phyloP scores from a whole-genome alignment of 768 basidiomycete species.

The Sporobolomyces pararoseus region DNA sequence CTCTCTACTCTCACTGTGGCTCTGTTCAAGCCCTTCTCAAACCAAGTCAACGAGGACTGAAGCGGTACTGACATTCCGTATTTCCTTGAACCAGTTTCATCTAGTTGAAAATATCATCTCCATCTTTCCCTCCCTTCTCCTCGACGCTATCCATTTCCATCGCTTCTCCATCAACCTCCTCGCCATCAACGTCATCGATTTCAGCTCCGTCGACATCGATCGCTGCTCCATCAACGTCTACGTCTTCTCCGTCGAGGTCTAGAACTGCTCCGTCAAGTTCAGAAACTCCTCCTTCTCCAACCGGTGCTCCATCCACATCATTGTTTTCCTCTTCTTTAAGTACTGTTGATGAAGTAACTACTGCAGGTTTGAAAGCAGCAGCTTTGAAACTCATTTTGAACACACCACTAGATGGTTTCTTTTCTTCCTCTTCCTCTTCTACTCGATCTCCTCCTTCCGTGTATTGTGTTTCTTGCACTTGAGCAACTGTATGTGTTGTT shows the following conservation, averaged over 20 bases:
- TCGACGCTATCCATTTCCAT: conserved; percentile 32
- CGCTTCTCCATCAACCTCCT: conserved; percentile 27
- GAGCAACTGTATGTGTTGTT: too few relatives aligned
- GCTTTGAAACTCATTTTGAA: conserved; percentile 13
- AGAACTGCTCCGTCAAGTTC: conserved; percentile 50
- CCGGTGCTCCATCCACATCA: conserved; percentile 19
- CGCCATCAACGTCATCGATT: conserved; percentile 51
- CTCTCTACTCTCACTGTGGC: too few relatives aligned
- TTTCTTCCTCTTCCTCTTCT: neutral
- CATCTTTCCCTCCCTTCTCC: neutral
- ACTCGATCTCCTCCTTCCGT: neutral
- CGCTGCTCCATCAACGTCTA: conserved; percentile 15
- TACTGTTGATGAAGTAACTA: conserved; percentile 45
- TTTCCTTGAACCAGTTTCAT: too few relatives aligned
- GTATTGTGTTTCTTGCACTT: too few relatives aligned
- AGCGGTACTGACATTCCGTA: too few relatives aligned
- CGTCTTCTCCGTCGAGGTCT: conserved; percentile 43
- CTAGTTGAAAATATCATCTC: neutral
- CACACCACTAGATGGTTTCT: neutral
- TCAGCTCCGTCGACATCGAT: conserved; percentile 10
- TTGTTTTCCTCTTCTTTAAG: conserved; percentile 43
- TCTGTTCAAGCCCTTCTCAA: too few relatives aligned
- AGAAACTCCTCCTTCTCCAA: neutral
- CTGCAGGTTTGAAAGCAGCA: conserved; percentile 16
- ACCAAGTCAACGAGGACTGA: too few relatives aligned